phyloP scores from a whole-genome alignment of 2,329 filamentous ascomycete genomes.

The Neospermospora avenae region DNA sequence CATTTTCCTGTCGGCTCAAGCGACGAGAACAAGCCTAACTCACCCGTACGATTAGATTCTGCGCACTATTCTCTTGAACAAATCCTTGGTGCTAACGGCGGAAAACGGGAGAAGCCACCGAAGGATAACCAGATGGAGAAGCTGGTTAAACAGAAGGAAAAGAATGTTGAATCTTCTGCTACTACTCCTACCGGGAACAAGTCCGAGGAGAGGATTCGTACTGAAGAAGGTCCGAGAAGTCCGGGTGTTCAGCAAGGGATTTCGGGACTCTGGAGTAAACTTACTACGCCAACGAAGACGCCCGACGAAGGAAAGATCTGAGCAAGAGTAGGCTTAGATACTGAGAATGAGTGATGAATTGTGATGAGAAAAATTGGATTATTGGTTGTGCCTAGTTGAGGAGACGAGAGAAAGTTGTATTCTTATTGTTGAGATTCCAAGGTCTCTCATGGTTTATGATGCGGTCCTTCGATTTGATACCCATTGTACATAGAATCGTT shows the following conservation, averaged over 20 bases:
- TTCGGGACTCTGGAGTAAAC: not conserved
- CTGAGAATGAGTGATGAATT: not conserved
- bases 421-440: too few relatives aligned
- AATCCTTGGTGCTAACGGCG: not conserved
- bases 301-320: not conserved
- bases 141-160: not conserved
- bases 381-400: too few relatives aligned
- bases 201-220: not conserved
- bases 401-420: too few relatives aligned
- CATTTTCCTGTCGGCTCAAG: not conserved
- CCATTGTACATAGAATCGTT: not conserved
- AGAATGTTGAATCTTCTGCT: not conserved
- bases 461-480: not conserved
- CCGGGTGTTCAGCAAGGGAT: not conserved
- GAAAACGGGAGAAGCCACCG: not conserved
- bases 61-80: constrained; percentile 6
- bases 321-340: not conserved
- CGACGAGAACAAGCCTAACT: not conserved
- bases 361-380: not conserved
- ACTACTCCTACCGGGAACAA: not conserved
- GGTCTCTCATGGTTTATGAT: not conserved
- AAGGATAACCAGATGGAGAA: not conserved
- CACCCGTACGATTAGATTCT: not conserved
- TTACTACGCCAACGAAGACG: too few relatives aligned
- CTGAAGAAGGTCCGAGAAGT: constrained; percentile 2